Evolutionary conservation across 2,329 filamentous ascomycete genomes (phyloP), one percentile per base, ranked within the genome.

Genomic region (Cytospora paraplurivora): DNA sequence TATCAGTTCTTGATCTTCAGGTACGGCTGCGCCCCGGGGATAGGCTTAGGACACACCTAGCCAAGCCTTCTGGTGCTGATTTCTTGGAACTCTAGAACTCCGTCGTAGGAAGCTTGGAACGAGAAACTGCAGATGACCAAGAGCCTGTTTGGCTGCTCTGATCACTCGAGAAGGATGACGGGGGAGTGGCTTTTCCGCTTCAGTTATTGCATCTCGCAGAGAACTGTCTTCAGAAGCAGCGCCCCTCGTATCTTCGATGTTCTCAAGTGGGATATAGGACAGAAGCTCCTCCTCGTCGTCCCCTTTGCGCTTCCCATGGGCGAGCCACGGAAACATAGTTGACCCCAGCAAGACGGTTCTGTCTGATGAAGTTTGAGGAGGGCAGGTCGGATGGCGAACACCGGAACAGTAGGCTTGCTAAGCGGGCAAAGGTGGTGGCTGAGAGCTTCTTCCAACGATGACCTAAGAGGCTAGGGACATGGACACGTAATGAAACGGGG

Each of bases 1-100:
- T 21, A 41, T 65, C 21, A 66, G 58, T 33, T 27, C 13, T 5
- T 17, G 41, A 15, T 1, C 15, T 15, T 41, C 12, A 32, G 15
- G 41, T 1, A 52, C 15, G 5, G 2, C 1, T 21, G 21, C n/a
- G 7, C 15, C 17, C 8, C 15, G 4, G 38, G 13, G 13, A 6
- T 12, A 17, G 10, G 33, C 11, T 8, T 19, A 41, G n/a, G 6
- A 10, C 56, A 17, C 57, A 66, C 66, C 66, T 58, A 67, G n/a
- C 66, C 66, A 67, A 3, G 63, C 66, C 41, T 63, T 63, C n/a
- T 62, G n/a, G 21, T 65, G 59, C n/a, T 62, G 37, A 19, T 47
- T 66, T 37, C 44, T 65, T 7, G 54, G 59, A n/a, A 54, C 37
- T 7, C 27, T 21, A 7, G 66, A 12, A 4, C 34, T 35, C 13